Conservation (phyloP, 768 basidiomycete genomes). For the Boletales sp. region DNA sequence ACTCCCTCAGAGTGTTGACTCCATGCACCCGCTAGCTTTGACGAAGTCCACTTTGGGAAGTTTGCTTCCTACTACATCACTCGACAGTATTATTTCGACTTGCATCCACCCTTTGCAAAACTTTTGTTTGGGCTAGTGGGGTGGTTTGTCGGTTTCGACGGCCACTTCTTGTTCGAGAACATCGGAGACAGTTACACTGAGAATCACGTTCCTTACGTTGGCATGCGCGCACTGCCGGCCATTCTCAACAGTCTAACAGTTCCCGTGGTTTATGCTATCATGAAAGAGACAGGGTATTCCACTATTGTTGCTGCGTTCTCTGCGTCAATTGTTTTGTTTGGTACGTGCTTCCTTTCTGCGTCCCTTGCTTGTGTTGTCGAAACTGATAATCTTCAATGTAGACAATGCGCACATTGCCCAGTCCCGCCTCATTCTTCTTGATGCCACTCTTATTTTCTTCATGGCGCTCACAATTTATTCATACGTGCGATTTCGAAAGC, state of each 20-base stretch:
- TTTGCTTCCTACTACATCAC: conserved; percentile 93
- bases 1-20: neutral
- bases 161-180: conserved; percentile 88
- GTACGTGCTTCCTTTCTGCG: conserved; percentile 42
- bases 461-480: conserved; percentile 90
- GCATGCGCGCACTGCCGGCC: conserved; percentile 90
- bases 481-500: conserved; percentile 92
- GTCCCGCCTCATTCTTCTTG: conserved; percentile 93
- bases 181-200: conserved; percentile 92
- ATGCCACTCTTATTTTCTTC: conserved; percentile 93
- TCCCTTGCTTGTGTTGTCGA: neutral
- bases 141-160: conserved; percentile 96
- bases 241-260: conserved; percentile 88
- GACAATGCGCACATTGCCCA: conserved; percentile 97
- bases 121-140: conserved; percentile 90
- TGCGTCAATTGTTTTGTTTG: conserved; percentile 80
- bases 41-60: conserved; percentile 98
- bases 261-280: conserved; percentile 90
- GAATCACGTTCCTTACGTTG: conserved; percentile 88
- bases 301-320: conserved; percentile 89
- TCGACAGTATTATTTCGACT: conserved; percentile 98
- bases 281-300: conserved; percentile 97
- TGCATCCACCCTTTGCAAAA: conserved; percentile 97
- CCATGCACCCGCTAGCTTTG: conserved; percentile 56
- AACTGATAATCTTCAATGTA: conserved; percentile 30